A percentile compares a stretch with the other conserved stretches of the same genome.
Evolutionary conservation across 2,329 filamentous ascomycete species (phyloP).

Genomic region (Metarhizium sp.): DNA sequence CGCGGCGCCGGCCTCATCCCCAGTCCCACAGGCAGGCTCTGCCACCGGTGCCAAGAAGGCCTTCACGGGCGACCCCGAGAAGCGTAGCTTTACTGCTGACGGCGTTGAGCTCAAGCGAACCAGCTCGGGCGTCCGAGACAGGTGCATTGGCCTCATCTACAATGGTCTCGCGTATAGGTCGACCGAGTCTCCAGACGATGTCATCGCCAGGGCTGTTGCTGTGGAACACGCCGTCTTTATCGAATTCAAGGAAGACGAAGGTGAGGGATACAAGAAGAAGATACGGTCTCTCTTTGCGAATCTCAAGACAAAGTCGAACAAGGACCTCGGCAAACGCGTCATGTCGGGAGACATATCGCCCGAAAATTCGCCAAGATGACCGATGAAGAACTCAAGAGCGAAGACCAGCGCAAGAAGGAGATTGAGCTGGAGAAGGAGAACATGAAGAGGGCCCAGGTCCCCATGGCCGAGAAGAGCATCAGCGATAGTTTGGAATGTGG

Average conservation of each 20-base stretch:
- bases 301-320: conserved; percentile 86
- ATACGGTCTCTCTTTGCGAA: conserved; percentile 91
- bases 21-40: conserved; percentile 35
- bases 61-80: conserved; percentile 61
- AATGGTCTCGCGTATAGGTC: conserved; percentile 72
- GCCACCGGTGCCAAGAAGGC: conserved; percentile 32
- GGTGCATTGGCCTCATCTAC: conserved; percentile 85
- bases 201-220: conserved; percentile 69
- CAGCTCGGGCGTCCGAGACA: conserved; percentile 64
- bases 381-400: conserved; percentile 83
- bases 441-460: conserved; percentile 94
- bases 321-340: conserved; percentile 65
- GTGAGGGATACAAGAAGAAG: conserved; percentile 70
- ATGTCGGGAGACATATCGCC: conserved; percentile 64
- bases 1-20: conserved; percentile 41
- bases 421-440: conserved; percentile 77
- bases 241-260: conserved; percentile 57
- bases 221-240: conserved; percentile 72
- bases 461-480: conserved; percentile 84
- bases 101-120: conserved; percentile 71
- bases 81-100: conserved; percentile 75
- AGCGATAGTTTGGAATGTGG: conserved; percentile 80
- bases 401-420: conserved; percentile 69
- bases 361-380: conserved; percentile 75
- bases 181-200: conserved; percentile 57